Percentiles rank a stretch among this genome's conserved stretches.
phyloP scores from a whole-genome alignment of 208 protist genomes.

The Leptomonas pyrrhocoris region DNA sequence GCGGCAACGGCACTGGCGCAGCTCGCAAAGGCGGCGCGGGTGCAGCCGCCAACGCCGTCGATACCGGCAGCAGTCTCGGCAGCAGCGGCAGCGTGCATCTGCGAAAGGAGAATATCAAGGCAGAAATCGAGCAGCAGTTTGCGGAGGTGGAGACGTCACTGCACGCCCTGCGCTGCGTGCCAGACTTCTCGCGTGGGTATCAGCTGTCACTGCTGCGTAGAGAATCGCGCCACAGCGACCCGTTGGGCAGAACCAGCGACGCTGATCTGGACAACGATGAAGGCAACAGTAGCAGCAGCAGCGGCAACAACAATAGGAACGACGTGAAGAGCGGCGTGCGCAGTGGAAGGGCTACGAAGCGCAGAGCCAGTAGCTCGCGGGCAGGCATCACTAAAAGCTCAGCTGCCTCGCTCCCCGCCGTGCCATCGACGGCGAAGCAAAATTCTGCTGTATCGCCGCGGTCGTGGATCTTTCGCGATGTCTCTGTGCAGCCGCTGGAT shows the following conservation, averaged over 20 bases:
- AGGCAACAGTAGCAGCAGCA: neutral
- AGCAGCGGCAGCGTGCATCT: neutral
- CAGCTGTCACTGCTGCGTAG: constrained; percentile 3
- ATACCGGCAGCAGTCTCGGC: neutral
- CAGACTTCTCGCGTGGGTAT: constrained; percentile 11
- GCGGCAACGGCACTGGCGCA: neutral
- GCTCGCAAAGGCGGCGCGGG: constrained; percentile 1
- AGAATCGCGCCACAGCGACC: constrained; percentile 17
- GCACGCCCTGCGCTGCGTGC: constrained; percentile 32
- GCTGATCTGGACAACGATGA: constrained; percentile 6
- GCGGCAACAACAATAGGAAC: neutral
- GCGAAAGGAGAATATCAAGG: constrained; percentile 15
- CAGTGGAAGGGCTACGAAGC: constrained; percentile 8
- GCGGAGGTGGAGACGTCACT: constrained; percentile 30
- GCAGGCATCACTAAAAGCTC: neutral
- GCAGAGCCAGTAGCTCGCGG: neutral
- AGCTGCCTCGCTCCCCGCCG: neutral
- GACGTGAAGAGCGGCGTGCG: neutral
- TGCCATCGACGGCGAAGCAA: neutral
- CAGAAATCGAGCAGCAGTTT: constrained; percentile 27
- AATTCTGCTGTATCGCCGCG: constrained; percentile 10
- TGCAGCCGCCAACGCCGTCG: neutral
- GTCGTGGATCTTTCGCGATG: constrained; percentile 31
- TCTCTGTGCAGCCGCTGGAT: constrained; percentile 45
- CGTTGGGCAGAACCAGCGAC: constrained; percentile 13